phyloP scores from a whole-genome alignment of 2,329 filamentous ascomycete species.

The Clonostachys chloroleuca region DNA sequence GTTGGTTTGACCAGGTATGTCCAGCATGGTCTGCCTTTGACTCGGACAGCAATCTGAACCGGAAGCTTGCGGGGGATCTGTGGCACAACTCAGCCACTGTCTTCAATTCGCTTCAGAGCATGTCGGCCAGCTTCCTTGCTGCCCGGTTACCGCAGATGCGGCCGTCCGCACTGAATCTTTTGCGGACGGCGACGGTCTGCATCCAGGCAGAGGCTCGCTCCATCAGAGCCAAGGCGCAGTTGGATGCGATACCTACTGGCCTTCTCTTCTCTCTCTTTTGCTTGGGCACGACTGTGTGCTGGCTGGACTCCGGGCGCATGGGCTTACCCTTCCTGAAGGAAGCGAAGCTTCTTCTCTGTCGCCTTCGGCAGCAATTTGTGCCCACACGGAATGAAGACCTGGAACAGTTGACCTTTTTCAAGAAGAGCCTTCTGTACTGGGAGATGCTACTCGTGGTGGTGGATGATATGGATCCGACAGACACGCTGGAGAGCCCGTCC shows the following conservation, averaged over 20 bases:
- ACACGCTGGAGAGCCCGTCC: too few relatives aligned
- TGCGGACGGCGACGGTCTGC: constrained; percentile 23
- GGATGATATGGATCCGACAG: constrained; percentile 10
- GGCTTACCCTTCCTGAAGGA: constrained; percentile 25
- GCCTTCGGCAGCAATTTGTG: constrained; percentile 12
- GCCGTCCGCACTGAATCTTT: constrained; percentile 21
- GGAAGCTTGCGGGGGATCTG: constrained; percentile 25
- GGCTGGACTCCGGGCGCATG: constrained; percentile 26
- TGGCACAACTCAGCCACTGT: constrained; percentile 29
- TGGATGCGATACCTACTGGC: constrained; percentile 20
- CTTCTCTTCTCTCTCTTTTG: constrained; percentile 31
- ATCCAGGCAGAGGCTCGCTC: constrained; percentile 26
- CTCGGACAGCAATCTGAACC: constrained; percentile 30
- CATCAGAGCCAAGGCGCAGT: constrained; percentile 10
- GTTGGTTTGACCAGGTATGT: constrained; percentile 26
- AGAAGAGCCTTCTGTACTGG: constrained; percentile 31
- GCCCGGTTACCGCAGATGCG: constrained; percentile 26
- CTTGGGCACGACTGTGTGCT: constrained; percentile 31
- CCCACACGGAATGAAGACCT: constrained; percentile 10
- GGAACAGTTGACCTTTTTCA: constrained; percentile 25
- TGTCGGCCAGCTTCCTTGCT: constrained; percentile 31
- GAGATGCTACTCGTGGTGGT: constrained; percentile 32
- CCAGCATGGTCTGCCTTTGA: constrained; percentile 35
- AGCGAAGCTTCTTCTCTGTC: constrained; percentile 14
- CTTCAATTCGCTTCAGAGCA: constrained; percentile 30